Evolutionary conservation across 805 yeast species (phyloP), one percentile per base, ranked within the genome.

Genomic region (Saturnispora besseyi): DNA sequence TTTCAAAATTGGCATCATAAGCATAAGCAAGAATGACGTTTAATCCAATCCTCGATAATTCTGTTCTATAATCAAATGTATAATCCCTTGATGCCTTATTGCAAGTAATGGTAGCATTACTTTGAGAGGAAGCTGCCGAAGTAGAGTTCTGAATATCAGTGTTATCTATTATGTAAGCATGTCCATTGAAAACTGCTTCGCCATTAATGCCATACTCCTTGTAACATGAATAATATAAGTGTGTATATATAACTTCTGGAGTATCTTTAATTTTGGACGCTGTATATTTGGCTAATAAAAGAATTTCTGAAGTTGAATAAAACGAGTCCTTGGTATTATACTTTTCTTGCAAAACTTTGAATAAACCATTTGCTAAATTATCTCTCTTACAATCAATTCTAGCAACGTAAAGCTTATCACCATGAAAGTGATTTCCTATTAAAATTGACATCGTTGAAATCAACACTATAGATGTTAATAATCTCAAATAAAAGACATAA

Each of bases 361-460:
- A 79, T 8, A 81, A 61, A 1, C 85, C 86, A 18, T 64, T 56
- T 1, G 81, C 73, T 18, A 81, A 75, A 52, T 77, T 79, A 6
- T 72, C 61, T 55, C 76, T 81, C 4, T 75, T 69, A 51, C 80
- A 77, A 56, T 74, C 73, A 36, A 81, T 63, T 37, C 71, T 57
- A 11, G 46, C 34, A 12, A 52, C 36, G 22, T 53, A 53, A 3
- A 47, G 10, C 5, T 12, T 15, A 3, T 34, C 24, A 5, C 52
- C 53, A 13, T 22, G 31, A 15, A 15, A 34, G 8, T 18, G 34
- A 4, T 21, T 15, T 3, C 41, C 38, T 11, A 55, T 11, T 11
- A 56, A 18, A 3, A 46, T 18, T 6, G 46, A 15, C 10, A 48
- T 37, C 3, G 43, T 26, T 12, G 48, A 28, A 2, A 53, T 12